Percentiles rank a stretch among this genome's conserved stretches.
These are phyloP conservation scores for Crucihimalaya himalaica DNA, from an alignment of 345 rosid species.

Conservation along the genomic window DNA sequence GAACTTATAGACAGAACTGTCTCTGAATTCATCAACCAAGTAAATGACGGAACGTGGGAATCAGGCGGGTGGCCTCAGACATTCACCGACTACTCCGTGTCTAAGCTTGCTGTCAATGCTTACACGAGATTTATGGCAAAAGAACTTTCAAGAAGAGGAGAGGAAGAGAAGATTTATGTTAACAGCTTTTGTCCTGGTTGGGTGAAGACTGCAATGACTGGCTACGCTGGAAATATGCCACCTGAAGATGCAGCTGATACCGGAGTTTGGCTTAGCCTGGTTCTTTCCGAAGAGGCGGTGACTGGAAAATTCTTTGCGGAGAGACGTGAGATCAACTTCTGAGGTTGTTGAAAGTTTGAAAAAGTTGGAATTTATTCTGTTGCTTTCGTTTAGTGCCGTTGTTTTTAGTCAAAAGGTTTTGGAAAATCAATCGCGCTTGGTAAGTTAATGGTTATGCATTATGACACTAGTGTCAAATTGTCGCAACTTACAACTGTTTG, in stretches of 20 bases:
- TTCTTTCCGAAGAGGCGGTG: constrained; percentile 60
- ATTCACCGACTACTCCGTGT: constrained; percentile 76
- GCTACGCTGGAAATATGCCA: constrained; percentile 77
- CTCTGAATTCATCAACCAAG: constrained; percentile 68
- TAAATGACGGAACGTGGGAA: constrained; percentile 65
- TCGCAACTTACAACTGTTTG: neutral
- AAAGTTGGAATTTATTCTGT: neutral
- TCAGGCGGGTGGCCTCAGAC: constrained; percentile 92
- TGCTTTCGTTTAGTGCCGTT: neutral
- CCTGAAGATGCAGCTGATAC: constrained; percentile 88
- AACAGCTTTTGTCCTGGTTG: constrained; percentile 96
- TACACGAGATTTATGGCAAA: constrained; percentile 67
- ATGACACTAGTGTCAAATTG: neutral
- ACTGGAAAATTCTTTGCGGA: constrained; percentile 90
- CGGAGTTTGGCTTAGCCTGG: constrained; percentile 84
- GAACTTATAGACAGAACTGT: constrained; percentile 63
- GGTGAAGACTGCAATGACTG: constrained; percentile 95
- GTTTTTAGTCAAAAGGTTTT: neutral
- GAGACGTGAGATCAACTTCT: constrained; percentile 84
- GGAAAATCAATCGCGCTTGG: neutral
- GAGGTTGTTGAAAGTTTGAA: neutral
- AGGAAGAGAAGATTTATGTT: constrained; percentile 68
- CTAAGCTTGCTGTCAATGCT: constrained; percentile 87
- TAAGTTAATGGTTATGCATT: neutral
- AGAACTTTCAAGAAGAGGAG: constrained; percentile 55